These are phyloP conservation scores for Thalassiosira livingstoniorum DNA, from an alignment of 352 stramenopile species.

Conservation along the genomic window DNA sequence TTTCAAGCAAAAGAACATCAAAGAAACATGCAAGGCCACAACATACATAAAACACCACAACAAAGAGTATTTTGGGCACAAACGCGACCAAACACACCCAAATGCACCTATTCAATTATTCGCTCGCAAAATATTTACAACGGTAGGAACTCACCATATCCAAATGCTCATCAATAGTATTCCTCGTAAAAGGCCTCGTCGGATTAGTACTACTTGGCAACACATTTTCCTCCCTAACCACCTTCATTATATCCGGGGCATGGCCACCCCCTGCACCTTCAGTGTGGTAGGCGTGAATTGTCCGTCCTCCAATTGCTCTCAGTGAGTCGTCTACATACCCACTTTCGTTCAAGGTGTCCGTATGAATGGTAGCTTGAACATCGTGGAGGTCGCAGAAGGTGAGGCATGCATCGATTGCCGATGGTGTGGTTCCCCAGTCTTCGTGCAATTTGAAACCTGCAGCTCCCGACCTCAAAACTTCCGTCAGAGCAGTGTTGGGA, in stretches of 20 bases:
- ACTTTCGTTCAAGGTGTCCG: slow-evolving; percentile 97
- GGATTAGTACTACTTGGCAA: slow-evolving; percentile 97
- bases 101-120: not conserved
- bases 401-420: slow-evolving; percentile 93
- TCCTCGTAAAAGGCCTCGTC: slow-evolving; percentile 94
- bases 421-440: slow-evolving; percentile 97
- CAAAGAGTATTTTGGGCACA: not conserved
- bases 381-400: slow-evolving; percentile 91
- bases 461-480: slow-evolving; percentile 91
- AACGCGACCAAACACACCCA: not conserved
- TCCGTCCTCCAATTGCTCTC: slow-evolving; percentile 93
- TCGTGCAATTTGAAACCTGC: slow-evolving; percentile 97
- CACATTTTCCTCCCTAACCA: slow-evolving; percentile 93
- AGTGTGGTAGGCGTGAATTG: slow-evolving; percentile 97
- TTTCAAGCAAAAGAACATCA: not conserved
- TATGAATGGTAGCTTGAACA: slow-evolving; percentile 97
- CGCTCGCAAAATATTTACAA: not conserved
- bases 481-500: slow-evolving; percentile 86
- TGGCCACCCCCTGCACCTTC: slow-evolving; percentile 88
- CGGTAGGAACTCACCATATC: slow-evolving; percentile 89
- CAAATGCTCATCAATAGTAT: slow-evolving; percentile 98
- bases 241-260: slow-evolving; percentile 97
- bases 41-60: not conserved
- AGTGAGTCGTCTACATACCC: slow-evolving; percentile 95
- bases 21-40: not conserved